Base-by-base conservation (phyloP, 2,329 filamentous ascomycete genomes). In the Phoma sp. region DNA sequence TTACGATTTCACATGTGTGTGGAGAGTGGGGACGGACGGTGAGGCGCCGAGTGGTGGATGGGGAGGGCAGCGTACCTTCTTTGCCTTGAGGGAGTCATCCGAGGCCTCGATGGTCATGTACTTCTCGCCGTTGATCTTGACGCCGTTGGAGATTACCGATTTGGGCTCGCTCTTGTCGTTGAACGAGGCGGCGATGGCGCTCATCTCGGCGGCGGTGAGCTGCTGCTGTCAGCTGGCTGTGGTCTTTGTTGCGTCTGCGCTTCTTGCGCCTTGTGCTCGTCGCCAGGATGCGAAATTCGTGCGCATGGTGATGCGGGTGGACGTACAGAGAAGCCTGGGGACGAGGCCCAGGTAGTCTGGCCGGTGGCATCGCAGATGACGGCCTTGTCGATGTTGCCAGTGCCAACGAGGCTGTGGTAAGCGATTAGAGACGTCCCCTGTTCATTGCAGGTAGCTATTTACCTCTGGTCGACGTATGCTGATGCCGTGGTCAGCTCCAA, bases 261-360 rank as follows among this genome's bases (percentile, higher is more conserved):
- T 33, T 21, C 39, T 25, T 31, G 38, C 24, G 41, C 41, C n/a
- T 25, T 21, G 29, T 29, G 10, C n/a, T 29, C 31, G 7, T 22
- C 22, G 49, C 35, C 32, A 27, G 19, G 29, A 52, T 45, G 29
- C 12, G 36, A 17, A 15, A 12, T 22, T 21, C 2, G 24, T 22
- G 38, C 50, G 52, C 39, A 57, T 58, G 46, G 35, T 24, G 40
- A 22, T 21, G 40, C 19, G 31, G 55, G 38, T 43, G 56, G 55
- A 74, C 80, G 76, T 88, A 96, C 92, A 74, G 82, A 80, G 81
- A 96, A 96, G 65, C 82, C 95, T 88, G 61, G 91, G 93, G 75
- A 97, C 89, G 82, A 96, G 89, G 65, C 95, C 75, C 76, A 96
- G 60, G 96, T 71, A 56, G 80, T 77, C 68, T 78, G 77, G 70